These are phyloP conservation scores for Penicillium expansum DNA, from an alignment of 2,329 filamentous ascomycete species.

Conservation along the genomic window DNA sequence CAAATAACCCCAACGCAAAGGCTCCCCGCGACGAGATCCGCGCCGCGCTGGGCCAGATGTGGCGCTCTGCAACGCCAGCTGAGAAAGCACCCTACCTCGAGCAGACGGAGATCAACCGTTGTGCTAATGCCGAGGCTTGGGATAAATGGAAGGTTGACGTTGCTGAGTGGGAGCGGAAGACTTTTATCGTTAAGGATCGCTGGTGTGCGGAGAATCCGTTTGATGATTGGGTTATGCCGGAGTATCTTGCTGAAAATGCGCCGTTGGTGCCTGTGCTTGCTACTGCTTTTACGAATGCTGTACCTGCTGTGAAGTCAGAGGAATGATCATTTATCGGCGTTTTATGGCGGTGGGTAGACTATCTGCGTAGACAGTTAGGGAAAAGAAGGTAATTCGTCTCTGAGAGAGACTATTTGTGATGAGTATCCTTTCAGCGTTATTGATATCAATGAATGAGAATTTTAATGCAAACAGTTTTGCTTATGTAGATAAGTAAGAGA, in stretches of 20 bases:
- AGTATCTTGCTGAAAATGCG: not conserved
- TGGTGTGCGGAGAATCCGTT: slow-evolving; percentile 42
- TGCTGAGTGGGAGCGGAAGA: slow-evolving; percentile 46
- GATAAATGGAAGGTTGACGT: slow-evolving; percentile 71
- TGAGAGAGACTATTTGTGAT: not conserved
- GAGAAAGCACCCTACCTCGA: slow-evolving; percentile 75
- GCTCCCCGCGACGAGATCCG: slow-evolving; percentile 71
- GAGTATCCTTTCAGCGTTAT: not conserved
- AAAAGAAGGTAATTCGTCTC: not conserved
- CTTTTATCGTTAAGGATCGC: slow-evolving; percentile 39
- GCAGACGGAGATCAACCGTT: slow-evolving; percentile 68
- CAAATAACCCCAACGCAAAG: slow-evolving; percentile 66
- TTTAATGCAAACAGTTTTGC: not conserved
- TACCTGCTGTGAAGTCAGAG: not conserved
- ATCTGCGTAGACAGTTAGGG: not conserved
- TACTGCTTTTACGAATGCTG: not conserved
- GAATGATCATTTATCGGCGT: not conserved
- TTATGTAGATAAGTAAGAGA: not conserved
- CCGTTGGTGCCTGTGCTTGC: slow-evolving; percentile 6
- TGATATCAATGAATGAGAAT: slow-evolving; percentile 1
- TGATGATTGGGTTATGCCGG: slow-evolving; percentile 29
- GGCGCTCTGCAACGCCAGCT: slow-evolving; percentile 72
- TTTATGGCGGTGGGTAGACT: not conserved
- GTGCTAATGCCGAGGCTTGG: slow-evolving; percentile 60
- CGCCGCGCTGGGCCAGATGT: slow-evolving; percentile 82